A percentile compares a stretch with the other conserved stretches of the same genome.
phyloP scores from a whole-genome alignment of 352 stramenopile species.

The Phytopythium vexans region DNA sequence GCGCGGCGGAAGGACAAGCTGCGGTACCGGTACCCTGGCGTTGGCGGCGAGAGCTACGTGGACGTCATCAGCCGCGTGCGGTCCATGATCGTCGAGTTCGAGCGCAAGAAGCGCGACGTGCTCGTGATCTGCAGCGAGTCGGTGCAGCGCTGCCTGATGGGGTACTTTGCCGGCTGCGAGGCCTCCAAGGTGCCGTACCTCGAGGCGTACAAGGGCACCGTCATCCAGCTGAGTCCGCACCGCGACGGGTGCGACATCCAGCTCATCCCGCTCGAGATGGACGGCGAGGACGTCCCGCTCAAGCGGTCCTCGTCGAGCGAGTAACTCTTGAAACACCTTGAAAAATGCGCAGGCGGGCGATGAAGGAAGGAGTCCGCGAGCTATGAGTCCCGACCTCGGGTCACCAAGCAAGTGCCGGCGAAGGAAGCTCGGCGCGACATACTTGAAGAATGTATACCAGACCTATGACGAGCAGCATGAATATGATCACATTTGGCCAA shows the following conservation, averaged over 20 bases:
- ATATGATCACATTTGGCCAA: too few species aligned
- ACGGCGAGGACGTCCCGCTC: conserved; percentile 17
- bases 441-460: too few species aligned
- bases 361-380: too few species aligned
- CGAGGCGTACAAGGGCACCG: conserved; percentile 61
- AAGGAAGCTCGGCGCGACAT: too few species aligned
- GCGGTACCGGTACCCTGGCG: conserved; percentile 86
- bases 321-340: neutral
- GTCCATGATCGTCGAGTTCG: conserved; percentile 92
- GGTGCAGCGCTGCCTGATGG: conserved; percentile 72
- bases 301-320: neutral
- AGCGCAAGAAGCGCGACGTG: conserved; percentile 87
- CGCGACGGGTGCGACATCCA: conserved; percentile 84
- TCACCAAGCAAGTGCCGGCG: too few species aligned
- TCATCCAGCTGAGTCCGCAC: conserved; percentile 80
- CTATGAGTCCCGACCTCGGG: too few species aligned
- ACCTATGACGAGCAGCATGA: too few species aligned
- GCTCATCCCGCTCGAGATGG: conserved; percentile 68
- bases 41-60: conserved; percentile 92
- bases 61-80: conserved; percentile 91
- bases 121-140: conserved; percentile 85
- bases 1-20: conserved; percentile 89
- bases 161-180: conserved; percentile 77
- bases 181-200: conserved; percentile 71
- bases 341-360: too few species aligned